Evolutionary conservation across 768 basidiomycete species (phyloP), one percentile per base, ranked within the genome.

Genomic region (Hydnum rufescens): DNA sequence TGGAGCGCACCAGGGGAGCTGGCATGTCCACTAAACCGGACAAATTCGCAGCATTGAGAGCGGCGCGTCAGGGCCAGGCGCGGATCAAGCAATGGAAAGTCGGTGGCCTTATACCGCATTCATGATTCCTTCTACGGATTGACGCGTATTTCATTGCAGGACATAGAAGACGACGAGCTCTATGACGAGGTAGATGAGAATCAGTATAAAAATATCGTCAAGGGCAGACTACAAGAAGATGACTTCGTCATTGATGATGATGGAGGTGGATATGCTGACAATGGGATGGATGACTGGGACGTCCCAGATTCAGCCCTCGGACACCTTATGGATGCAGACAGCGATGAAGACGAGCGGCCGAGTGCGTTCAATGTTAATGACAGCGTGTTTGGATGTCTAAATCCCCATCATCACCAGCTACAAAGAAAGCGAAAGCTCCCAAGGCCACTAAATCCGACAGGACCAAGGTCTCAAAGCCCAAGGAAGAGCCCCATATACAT

Each of bases 211-310:
- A 70, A 72, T 19, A 82, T 99, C 52, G 95, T 99, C 3, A 74
- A 74, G 52, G 78, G 79, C 1, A 73, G 95, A 18, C 71, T 95
- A 4, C 79, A 84, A 54, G 69, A 70, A 58, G 89, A 96, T 57
- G 95, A 99, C 64, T 99, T 99, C 56, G 86, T 97, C 19, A 80
- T 83, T 32, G 95, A 97, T 60, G 95, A 97, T 67, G 89, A 89
- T 26, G 74, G 82, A 0, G 74, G 71, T 13, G 95, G 88, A 3
- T 97, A 99, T 60, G 79, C 82, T 63, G 95, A 99, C 68, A 87
- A 95, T 61, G 95, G 95, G 3, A 80, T 89, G 78, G 95, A 97
- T 54, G 90, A 93, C 60, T 96, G 87, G 81, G 75, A 74, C 30
- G 74, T 72, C n/a, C n/a, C n/a, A 26, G 29, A 43, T 28, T 51